Evolutionary conservation across 176 grass and related monocot genomes (phyloP).

Genomic region (Musa beccarii): DNA sequence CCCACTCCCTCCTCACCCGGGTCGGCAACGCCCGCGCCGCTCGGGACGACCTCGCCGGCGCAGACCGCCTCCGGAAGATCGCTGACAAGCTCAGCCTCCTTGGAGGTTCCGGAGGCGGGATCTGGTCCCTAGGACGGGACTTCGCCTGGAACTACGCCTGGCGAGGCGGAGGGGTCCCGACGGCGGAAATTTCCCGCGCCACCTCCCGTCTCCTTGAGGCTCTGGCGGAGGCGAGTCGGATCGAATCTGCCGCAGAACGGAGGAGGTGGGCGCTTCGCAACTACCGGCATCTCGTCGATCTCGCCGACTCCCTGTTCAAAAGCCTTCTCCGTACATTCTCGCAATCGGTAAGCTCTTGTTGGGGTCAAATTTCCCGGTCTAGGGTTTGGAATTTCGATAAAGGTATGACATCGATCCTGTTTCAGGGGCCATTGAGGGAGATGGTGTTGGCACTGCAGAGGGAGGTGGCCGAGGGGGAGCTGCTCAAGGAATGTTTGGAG

Average conservation of each 20-base stretch:
- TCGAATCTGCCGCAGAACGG: constrained; percentile 26
- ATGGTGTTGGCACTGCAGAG: constrained; percentile 59
- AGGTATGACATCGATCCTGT: constrained; percentile 2
- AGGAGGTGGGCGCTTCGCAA: constrained; percentile 48
- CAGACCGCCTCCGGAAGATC: constrained; percentile 41
- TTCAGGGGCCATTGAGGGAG: constrained; percentile 79
- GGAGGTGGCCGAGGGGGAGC: constrained; percentile 72
- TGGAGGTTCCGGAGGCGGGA: constrained; percentile 23
- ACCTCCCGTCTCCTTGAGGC: constrained; percentile 34
- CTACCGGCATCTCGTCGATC: constrained; percentile 38
- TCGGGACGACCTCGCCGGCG: constrained; percentile 46
- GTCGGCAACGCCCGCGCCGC: constrained; percentile 48
- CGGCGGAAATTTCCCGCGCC: neutral
- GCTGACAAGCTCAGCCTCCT: constrained; percentile 41
- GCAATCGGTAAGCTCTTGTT: constrained; percentile 34
- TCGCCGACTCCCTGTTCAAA: constrained; percentile 36
- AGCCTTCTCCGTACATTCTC: constrained; percentile 75
- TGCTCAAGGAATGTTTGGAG: constrained; percentile 77
- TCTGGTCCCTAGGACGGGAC: constrained; percentile 71
- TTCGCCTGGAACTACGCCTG: constrained; percentile 81
- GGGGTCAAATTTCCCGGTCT: neutral
- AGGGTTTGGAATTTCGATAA: neutral
- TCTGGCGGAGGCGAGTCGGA: constrained; percentile 45
- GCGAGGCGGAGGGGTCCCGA: constrained; percentile 24
- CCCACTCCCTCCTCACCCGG: constrained; percentile 78